Conservation (phyloP, 2,329 filamentous ascomycete genomes). For the Fusarium azukiicola region DNA sequence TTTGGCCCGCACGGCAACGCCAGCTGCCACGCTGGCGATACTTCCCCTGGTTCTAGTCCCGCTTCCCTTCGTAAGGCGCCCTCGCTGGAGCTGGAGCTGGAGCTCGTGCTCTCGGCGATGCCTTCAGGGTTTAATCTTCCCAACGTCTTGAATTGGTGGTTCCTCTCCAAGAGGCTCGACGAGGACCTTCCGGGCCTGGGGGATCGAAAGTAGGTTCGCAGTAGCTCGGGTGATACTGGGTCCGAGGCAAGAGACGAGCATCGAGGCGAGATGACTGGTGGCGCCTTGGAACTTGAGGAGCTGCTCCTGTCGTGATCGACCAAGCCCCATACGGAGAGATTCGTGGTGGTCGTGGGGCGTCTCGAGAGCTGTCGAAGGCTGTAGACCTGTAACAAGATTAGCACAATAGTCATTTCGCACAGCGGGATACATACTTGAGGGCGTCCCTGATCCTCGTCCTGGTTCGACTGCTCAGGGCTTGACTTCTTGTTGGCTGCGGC, state of each 20-base stretch:
- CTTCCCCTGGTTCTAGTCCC: not conserved
- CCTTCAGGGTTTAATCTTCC: slow-evolving; percentile 23
- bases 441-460: slow-evolving; percentile 14
- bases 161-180: slow-evolving; percentile 15
- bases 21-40: slow-evolving; percentile 29
- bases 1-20: too few relatives aligned
- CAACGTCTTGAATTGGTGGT: slow-evolving; percentile 18
- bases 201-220: slow-evolving; percentile 51
- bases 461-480: not conserved
- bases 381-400: slow-evolving; percentile 74
- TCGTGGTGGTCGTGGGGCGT: slow-evolving; percentile 48
- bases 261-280: slow-evolving; percentile 11
- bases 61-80: slow-evolving; percentile 14
- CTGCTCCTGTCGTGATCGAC: slow-evolving; percentile 25
- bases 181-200: slow-evolving; percentile 36
- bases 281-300: slow-evolving; percentile 18
- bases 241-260: slow-evolving; percentile 31
- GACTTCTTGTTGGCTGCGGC: not conserved
- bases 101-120: slow-evolving; percentile 5
- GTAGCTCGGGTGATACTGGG: slow-evolving; percentile 21
- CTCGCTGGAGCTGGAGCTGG: slow-evolving; percentile 16
- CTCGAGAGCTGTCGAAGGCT: slow-evolving; percentile 55
- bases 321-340: slow-evolving; percentile 33
- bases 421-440: slow-evolving; percentile 41
- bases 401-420: slow-evolving; percentile 67